A percentile compares a stretch with the other conserved stretches of the same genome.
Evolutionary conservation across 2,329 filamentous ascomycete genomes (phyloP).

Genomic region (Cryoendolithus antarcticus): DNA sequence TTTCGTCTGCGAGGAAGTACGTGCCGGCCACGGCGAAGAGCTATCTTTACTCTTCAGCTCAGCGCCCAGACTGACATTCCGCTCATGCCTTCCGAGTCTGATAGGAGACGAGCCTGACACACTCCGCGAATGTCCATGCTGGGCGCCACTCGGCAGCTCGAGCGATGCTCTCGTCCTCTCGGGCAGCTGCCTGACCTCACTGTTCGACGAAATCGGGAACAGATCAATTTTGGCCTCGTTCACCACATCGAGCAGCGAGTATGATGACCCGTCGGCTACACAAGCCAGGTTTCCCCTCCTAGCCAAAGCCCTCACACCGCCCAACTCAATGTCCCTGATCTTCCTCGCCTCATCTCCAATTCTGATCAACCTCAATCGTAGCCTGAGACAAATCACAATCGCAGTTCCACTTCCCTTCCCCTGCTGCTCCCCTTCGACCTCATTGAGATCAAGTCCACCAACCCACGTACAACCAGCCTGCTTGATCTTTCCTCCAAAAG

Average conservation of each 20-base stretch:
- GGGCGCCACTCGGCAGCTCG: not conserved
- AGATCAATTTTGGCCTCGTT: slow-evolving; percentile 88
- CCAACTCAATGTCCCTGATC: slow-evolving; percentile 75
- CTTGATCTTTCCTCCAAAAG: slow-evolving; percentile 60
- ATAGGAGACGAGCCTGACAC: slow-evolving; percentile 20
- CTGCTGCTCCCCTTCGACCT: slow-evolving; percentile 33
- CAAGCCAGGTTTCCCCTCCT: slow-evolving; percentile 81
- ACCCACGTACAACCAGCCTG: slow-evolving; percentile 87
- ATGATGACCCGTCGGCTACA: slow-evolving; percentile 77
- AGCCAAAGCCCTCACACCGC: slow-evolving; percentile 63
- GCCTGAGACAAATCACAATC: slow-evolving; percentile 67
- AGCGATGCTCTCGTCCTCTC: slow-evolving; percentile 40
- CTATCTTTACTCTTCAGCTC: slow-evolving; percentile 13
- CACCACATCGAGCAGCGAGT: slow-evolving; percentile 82
- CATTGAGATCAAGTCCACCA: slow-evolving; percentile 72
- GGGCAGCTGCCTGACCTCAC: slow-evolving; percentile 47
- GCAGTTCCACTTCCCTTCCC: slow-evolving; percentile 37
- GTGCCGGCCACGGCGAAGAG: slow-evolving; percentile 20
- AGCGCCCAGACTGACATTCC: slow-evolving; percentile 63
- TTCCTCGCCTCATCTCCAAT: slow-evolving; percentile 66
- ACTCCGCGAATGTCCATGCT: slow-evolving; percentile 16
- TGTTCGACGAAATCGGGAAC: slow-evolving; percentile 86
- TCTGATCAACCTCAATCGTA: slow-evolving; percentile 68
- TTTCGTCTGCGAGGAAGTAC: slow-evolving; percentile 31
- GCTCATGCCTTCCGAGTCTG: slow-evolving; percentile 49